phyloP scores from a whole-genome alignment of 768 basidiomycete species.

The Stropharia rugosoannulata region DNA sequence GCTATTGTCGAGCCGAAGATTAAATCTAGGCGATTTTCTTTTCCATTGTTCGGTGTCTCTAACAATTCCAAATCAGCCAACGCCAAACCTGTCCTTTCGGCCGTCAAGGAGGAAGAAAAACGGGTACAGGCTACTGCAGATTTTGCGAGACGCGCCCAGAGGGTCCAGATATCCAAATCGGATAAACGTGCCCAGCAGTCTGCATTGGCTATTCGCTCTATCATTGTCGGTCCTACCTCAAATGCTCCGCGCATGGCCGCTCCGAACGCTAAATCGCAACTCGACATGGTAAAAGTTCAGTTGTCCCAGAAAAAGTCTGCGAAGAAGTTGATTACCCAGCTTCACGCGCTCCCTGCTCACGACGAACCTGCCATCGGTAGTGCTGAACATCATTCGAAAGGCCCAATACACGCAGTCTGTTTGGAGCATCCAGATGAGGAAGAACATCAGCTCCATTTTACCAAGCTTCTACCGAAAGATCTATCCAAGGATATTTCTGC shows the following conservation, averaged over 20 bases:
- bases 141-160: slow-evolving; percentile 10
- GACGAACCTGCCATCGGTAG: slow-evolving; percentile 23
- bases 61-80: slow-evolving; percentile 24
- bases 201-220: slow-evolving; percentile 59
- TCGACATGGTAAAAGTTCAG: slow-evolving; percentile 66
- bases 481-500: slow-evolving; percentile 8
- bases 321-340: slow-evolving; percentile 69
- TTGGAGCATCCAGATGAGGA: slow-evolving; percentile 64
- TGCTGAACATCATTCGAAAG: slow-evolving; percentile 14
- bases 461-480: slow-evolving; percentile 30
- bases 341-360: slow-evolving; percentile 57
- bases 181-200: slow-evolving; percentile 64
- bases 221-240: slow-evolving; percentile 61
- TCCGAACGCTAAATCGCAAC: slow-evolving; percentile 44
- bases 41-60: slow-evolving; percentile 40
- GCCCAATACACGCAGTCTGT: slow-evolving; percentile 79
- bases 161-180: slow-evolving; percentile 31
- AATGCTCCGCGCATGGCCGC: slow-evolving; percentile 37
- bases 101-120: slow-evolving; percentile 38
- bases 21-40: slow-evolving; percentile 42
- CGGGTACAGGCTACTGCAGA: slow-evolving; percentile 26
- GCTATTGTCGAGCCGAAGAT: not conserved
- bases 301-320: slow-evolving; percentile 68
- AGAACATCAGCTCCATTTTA: slow-evolving; percentile 58
- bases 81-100: slow-evolving; percentile 33